These are phyloP conservation scores for Eucalyptus pauciflora DNA, from an alignment of 345 rosid species.

Conservation along the genomic window DNA sequence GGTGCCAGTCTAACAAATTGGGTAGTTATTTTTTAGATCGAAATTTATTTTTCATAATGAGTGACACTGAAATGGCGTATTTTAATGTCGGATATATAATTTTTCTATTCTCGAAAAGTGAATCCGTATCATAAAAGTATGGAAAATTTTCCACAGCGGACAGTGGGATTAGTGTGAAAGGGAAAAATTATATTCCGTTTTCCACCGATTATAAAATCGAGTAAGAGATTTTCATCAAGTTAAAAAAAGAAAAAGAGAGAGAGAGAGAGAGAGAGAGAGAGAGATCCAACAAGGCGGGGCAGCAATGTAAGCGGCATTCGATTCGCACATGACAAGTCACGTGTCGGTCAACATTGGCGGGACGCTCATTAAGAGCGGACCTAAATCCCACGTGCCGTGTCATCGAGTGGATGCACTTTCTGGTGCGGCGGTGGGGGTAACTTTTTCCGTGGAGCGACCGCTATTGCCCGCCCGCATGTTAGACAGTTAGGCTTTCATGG, in stretches of 20 bases:
- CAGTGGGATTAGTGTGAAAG: too few species aligned
- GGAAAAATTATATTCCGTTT: neutral
- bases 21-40: neutral
- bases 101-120: rapidly evolving
- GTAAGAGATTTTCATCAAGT: neutral
- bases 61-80: rapidly evolving
- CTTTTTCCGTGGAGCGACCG: neutral
- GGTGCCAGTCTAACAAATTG: too few species aligned
- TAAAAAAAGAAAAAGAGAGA: too few species aligned
- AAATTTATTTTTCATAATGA: neutral
- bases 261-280: rapidly evolving
- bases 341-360: neutral
- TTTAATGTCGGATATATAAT: rapidly evolving
- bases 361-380: neutral
- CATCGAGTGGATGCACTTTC: neutral
- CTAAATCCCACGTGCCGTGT: neutral
- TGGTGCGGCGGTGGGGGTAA: neutral
- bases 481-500: neutral
- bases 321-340: neutral
- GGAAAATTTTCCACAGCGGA: neutral
- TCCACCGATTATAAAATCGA: neutral
- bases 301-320: neutral
- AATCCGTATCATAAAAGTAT: neutral
- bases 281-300: neutral
- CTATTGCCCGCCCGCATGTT: neutral